Evolutionary conservation across 768 basidiomycete species (phyloP).

Genomic region (Agrocybe pediades): DNA sequence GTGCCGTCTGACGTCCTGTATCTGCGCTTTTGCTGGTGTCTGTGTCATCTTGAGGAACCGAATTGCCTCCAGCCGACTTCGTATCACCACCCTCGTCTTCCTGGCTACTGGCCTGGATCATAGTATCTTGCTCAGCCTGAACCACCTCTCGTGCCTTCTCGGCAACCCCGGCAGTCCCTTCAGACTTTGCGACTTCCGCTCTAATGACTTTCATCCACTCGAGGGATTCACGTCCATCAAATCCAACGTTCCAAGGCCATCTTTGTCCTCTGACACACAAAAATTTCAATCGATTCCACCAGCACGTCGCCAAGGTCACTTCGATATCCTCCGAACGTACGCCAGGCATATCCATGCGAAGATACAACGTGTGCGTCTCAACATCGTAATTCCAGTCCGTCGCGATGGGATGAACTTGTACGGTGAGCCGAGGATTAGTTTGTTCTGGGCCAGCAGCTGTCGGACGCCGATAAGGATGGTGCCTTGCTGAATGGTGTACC

Average conservation of each 20-base stretch:
- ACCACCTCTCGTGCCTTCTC: not conserved
- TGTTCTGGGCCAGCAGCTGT: not conserved
- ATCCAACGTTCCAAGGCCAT: slow-evolving; percentile 36
- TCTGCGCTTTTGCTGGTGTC: no score
- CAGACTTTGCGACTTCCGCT: not conserved
- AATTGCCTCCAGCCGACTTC: no score
- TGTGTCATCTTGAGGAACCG: no score
- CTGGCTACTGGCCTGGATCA: no score
- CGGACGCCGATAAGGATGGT: not conserved
- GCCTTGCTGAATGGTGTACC: no score
- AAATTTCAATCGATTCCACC: slow-evolving; percentile 50
- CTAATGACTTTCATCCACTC: slow-evolving; percentile 7
- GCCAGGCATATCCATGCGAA: slow-evolving; percentile 72
- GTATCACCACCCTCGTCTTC: no score
- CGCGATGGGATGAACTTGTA: not conserved
- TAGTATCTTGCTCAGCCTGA: not conserved
- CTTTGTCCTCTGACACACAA: slow-evolving; percentile 55
- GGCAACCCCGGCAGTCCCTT: not conserved
- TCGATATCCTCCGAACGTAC: slow-evolving; percentile 57
- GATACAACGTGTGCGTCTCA: slow-evolving; percentile 51
- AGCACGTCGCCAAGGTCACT: slow-evolving; percentile 60
- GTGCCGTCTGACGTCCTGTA: not conserved
- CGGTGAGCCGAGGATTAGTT: not conserved
- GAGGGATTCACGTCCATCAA: not conserved
- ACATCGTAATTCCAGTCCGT: slow-evolving; percentile 62